These are phyloP conservation scores for Magnolia kwangsiensis DNA, from an alignment of 164 flowering plant species.

Conservation along the genomic window DNA sequence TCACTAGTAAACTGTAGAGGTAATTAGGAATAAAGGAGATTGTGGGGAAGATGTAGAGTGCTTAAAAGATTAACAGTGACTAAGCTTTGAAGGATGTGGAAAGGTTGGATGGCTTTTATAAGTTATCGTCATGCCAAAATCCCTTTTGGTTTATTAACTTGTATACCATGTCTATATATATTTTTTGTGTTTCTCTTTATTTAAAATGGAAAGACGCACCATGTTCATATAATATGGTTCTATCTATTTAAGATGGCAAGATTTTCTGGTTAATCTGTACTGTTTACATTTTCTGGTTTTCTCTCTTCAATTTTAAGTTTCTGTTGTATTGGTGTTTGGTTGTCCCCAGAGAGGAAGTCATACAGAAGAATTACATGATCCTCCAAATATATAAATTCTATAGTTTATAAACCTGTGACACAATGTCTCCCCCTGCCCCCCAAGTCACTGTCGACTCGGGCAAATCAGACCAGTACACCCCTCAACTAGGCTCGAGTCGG, in stretches of 20 bases:
- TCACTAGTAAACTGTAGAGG: not conserved
- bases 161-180: slow-evolving; percentile 6
- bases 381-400: no score
- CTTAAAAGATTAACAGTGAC: not conserved
- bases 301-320: not conserved
- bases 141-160: not conserved
- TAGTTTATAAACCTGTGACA: no score
- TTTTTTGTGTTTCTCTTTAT: not conserved
- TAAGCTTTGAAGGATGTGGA: not conserved
- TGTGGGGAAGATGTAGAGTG: not conserved
- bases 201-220: not conserved
- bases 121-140: slow-evolving; percentile 3
- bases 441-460: no score
- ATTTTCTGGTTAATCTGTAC: not conserved
- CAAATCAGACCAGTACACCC: no score
- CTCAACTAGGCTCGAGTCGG: no score
- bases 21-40: slow-evolving; percentile 4
- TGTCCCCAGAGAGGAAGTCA: no score
- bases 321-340: not conserved
- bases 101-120: not conserved
- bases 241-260: not conserved
- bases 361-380: no score
- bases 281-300: not conserved
- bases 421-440: no score
- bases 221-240: slow-evolving; percentile 7